Evolutionary conservation across 2,329 filamentous ascomycete genomes (phyloP), one percentile per base, ranked within the genome.

Genomic region (Cercospora canescens): DNA sequence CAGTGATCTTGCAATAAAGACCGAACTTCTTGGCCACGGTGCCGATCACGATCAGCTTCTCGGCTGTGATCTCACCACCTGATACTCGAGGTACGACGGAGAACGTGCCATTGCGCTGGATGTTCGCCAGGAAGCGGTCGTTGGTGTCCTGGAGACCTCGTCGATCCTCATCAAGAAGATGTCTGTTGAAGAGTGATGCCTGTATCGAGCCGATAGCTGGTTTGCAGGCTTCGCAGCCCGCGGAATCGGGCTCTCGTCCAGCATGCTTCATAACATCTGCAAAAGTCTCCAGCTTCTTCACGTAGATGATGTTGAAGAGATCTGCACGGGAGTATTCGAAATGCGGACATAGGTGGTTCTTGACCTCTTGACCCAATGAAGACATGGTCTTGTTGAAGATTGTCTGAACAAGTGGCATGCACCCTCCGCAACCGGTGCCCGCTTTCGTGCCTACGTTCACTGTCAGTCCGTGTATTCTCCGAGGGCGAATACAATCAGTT

Each of bases 341-440:
- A 78, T 97, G 93, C 1, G 89, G 85, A 79, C 93, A 97, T 9
- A 97, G 77, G 78, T 96, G 84, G 78, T 97, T 96, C 73, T 91
- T 92, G 64, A 97, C 90, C 77, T 96, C 92, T 68, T 93, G 87
- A 62, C 93, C 93, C 88, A 95, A 91, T 11, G 88, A 88, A 55
- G 88, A 84, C 91, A 97, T 94, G 32, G 92, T 90, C 76, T 89
- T 90, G 84, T 94, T 95, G 86, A 96, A 96, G 75, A 97, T 96
- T 70, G 89, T 90, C 63, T 92, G 92, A 2, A 96, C 91, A 5
- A 97, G 86, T 6, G 93, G 93, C 86, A 97, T 88, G 76, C 93
- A 97, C 7, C 93, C 93, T 71, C 93, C 93, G 74, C 93, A 97
- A 2, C 93, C 93, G 0, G 92, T 96, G 45, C 93, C 93, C 18